phyloP scores from a whole-genome alignment of 106 monocot genomes.

The Cymbidium sinense region DNA sequence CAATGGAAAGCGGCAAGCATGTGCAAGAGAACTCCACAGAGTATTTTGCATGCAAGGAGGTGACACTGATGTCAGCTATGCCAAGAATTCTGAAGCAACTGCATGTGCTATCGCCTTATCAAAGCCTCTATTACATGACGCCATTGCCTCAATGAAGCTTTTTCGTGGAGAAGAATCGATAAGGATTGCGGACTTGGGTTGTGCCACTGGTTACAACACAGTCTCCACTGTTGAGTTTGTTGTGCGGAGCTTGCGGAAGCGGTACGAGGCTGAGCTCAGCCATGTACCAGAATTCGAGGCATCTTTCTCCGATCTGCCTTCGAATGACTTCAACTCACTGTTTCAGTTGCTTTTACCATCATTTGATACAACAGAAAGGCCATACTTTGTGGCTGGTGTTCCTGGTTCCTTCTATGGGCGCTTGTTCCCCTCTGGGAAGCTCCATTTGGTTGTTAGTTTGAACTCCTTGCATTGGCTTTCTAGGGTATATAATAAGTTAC shows the following conservation, averaged over 20 bases:
- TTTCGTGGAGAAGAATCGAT: conserved; percentile 22
- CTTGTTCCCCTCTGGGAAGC: conserved; percentile 38
- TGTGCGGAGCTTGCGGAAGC: conserved; percentile 17
- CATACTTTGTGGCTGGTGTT: conserved; percentile 41
- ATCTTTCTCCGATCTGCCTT: conserved; percentile 57
- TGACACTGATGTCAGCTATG: conserved; percentile 49
- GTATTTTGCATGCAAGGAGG: conserved; percentile 58
- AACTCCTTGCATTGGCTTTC: conserved; percentile 66
- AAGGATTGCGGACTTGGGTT: conserved; percentile 47
- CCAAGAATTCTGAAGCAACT: conserved; percentile 37
- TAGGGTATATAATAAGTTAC: conserved; percentile 10
- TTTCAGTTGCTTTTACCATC: conserved; percentile 25
- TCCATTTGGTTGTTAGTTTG: conserved; percentile 45
- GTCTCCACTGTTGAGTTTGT: conserved; percentile 35
- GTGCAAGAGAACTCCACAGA: conserved; percentile 43
- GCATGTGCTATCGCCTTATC: conserved; percentile 39
- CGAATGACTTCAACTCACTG: conserved; percentile 60
- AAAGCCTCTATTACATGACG: conserved; percentile 33
- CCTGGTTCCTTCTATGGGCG: conserved; percentile 55
- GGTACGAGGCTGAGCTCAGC: conserved; percentile 23
- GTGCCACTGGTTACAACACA: conserved; percentile 58
- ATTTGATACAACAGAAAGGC: neutral
- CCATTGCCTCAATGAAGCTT: conserved; percentile 39
- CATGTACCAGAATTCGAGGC: conserved; percentile 45
- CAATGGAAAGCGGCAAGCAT: conserved; percentile 18